phyloP scores from a whole-genome alignment of 441 rosid species.

The Erodium texanum region DNA sequence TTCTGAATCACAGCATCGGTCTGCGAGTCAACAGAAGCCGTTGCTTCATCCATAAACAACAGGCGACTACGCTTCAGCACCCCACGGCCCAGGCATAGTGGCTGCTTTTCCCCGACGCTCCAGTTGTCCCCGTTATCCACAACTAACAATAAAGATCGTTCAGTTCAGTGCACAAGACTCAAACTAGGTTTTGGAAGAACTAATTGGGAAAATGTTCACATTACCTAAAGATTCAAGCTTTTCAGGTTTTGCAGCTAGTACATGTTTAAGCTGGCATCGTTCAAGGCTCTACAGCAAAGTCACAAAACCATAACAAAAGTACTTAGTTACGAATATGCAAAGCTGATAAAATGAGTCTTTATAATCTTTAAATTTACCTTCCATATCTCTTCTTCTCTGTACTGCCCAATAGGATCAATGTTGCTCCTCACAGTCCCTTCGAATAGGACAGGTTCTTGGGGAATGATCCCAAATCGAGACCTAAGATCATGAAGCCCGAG shows the following conservation, averaged over 20 bases:
- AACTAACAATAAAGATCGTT: slow-evolving; percentile 30
- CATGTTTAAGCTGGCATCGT: slow-evolving; percentile 86
- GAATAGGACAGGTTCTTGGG: slow-evolving; percentile 91
- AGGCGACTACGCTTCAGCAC: slow-evolving; percentile 73
- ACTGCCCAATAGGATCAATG: slow-evolving; percentile 67
- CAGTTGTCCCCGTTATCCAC: slow-evolving; percentile 85
- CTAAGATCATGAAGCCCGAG: slow-evolving; percentile 90
- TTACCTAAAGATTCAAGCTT: slow-evolving; percentile 76
- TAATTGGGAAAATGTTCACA: not conserved
- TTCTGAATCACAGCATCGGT: slow-evolving; percentile 80
- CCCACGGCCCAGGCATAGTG: slow-evolving; percentile 77
- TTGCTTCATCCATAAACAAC: slow-evolving; percentile 85
- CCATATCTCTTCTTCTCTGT: slow-evolving; percentile 80
- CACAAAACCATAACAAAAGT: too few species aligned
- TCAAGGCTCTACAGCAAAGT: slow-evolving; percentile 48
- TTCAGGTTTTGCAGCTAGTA: slow-evolving; percentile 61
- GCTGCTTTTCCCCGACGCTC: slow-evolving; percentile 97
- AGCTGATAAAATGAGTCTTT: too few species aligned
- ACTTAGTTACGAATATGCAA: too few species aligned
- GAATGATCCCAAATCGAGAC: slow-evolving; percentile 76
- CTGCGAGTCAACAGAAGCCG: slow-evolving; percentile 90
- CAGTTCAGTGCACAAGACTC: too few species aligned
- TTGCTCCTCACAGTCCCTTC: slow-evolving; percentile 87
- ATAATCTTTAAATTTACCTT: slow-evolving; percentile 40
- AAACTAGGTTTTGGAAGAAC: too few species aligned